Evolutionary conservation across 192 early-diverging fungal species (phyloP), one percentile per base, ranked within the genome.

Genomic region (Mortierella alpina): DNA sequence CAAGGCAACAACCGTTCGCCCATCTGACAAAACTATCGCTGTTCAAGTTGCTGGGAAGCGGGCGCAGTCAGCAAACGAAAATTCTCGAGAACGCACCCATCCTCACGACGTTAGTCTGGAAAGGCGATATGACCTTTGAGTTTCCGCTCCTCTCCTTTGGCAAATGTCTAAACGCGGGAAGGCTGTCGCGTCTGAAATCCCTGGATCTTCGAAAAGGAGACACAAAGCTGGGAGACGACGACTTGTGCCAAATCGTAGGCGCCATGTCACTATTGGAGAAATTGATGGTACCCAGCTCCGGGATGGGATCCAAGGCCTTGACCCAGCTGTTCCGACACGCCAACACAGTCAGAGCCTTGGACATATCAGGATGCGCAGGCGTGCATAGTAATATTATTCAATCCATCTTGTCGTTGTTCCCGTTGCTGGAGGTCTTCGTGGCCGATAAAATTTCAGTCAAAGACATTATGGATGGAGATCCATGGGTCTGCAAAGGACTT

Each of bases 301-400:
- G 42, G 39, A n/a, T 59, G 58, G 58, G 58, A 14, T 41, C 58
- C 13, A 7, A 15, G 58, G 58, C 58, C 7, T 40, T 59, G 58
- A 40, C 39, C 7, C 58, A 59, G 39, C 58, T 59, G 6, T 59
- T 59, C 40, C 58, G 42, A 14, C 58, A 59, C 42, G 39, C 17
- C 58, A n/a, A 59, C 39, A 59, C 23, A 4, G 58, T 59, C 31
- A 15, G 58, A n/a, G 58, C 39, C 39, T 17, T 59, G 6, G 41
- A 59, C 18, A 59, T 59, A n/a, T 42, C 39, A 3, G 58, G 58
- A 4, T 59, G 58, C 18, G 58, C 39, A n/a, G 42, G 42, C 18
- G 58, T 59, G 4, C 58, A 41, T 14, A 59, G 58, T 10, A 42
- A 41, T 31, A 59, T 59, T 23, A 59, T 59, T 41, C 58, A 59